Evolutionary conservation across 305 asterid genomes (phyloP), one percentile per base, ranked within the genome.

Genomic region (Andrographis paniculata): DNA sequence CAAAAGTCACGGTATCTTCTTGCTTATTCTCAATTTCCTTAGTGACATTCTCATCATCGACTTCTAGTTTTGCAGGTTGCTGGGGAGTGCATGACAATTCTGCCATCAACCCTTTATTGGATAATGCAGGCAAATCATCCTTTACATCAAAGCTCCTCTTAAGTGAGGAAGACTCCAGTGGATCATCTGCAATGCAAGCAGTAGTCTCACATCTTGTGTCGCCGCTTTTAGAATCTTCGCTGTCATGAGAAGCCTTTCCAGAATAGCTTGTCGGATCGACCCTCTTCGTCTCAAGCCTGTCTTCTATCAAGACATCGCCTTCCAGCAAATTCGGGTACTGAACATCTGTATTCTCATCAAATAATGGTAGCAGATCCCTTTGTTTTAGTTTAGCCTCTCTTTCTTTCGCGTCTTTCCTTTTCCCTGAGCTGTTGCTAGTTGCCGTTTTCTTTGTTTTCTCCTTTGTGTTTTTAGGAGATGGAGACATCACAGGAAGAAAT

Each of bases 401-500:
- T 20, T 63, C 77, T 50, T 42, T 45, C 42, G 16, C 28, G 56
- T 55, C 66, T 59, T 74, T 89, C 56, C 69, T 58, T 39, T 56
- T 54, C 44, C 73, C 63, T n/a, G 81, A 50, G 47, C 65, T 70
- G 48, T 60, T 49, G 50, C 62, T 47, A 10, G 94, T 94, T 0
- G 85, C 81, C 4, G 69, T 53, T 65, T 73, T 80, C 18, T 54
- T 36, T 20, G 51, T 56, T 55, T 75, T 87, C 66, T 74, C 95
- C 55, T 69, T 74, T 14, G 70, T 20, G 44, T 39, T 72, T 40
- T 50, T 70, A 9, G 97, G 94, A 28, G 99, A 87, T 9, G 97
- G 97, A 50, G 99, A 87, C 60, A 71, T 81, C 50, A 92, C 87
- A 0, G 97, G 99, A 60, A 92, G 94, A 66, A 84, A 92, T 38